Evolutionary conservation across 1,284 basidiomycete genomes (phyloP).

Genomic region (Bondarzewia mesenterica): DNA sequence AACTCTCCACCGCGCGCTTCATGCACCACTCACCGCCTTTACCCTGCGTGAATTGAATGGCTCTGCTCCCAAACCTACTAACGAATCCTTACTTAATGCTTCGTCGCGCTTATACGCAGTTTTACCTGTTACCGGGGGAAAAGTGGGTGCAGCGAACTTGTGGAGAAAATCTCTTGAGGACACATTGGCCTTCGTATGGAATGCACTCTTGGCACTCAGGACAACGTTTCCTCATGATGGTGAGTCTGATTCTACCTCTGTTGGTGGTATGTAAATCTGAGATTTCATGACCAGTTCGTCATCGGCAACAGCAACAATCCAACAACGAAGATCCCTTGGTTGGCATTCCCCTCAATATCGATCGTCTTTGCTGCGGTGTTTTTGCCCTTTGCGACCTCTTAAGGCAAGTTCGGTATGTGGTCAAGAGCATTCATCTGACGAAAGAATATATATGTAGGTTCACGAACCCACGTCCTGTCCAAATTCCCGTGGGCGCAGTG

Average conservation of each 20-base stretch:
- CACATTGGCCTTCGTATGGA: slow-evolving; percentile 53
- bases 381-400: slow-evolving; percentile 46
- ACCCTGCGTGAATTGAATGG: slow-evolving; percentile 51
- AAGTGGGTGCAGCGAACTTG: slow-evolving; percentile 57
- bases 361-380: slow-evolving; percentile 50
- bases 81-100: slow-evolving; percentile 32
- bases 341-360: slow-evolving; percentile 45
- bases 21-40: slow-evolving; percentile 40
- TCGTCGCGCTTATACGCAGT: slow-evolving; percentile 50
- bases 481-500: slow-evolving; percentile 61
- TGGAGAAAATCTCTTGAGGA: slow-evolving; percentile 73
- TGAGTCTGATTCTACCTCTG: slow-evolving; percentile 22
- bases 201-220: slow-evolving; percentile 46
- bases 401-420: slow-evolving; percentile 36
- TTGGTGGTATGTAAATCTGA: neutral
- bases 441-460: slow-evolving; percentile 31
- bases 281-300: neutral
- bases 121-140: slow-evolving; percentile 66
- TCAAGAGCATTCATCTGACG: neutral
- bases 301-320: slow-evolving; percentile 6
- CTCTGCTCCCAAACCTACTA: slow-evolving; percentile 33
- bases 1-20: slow-evolving; percentile 48
- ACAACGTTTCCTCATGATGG: slow-evolving; percentile 44
- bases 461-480: slow-evolving; percentile 57
- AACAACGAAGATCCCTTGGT: slow-evolving; percentile 28